Conservation (phyloP, 768 basidiomycete genomes). For the Rhizopogon roseolus region DNA sequence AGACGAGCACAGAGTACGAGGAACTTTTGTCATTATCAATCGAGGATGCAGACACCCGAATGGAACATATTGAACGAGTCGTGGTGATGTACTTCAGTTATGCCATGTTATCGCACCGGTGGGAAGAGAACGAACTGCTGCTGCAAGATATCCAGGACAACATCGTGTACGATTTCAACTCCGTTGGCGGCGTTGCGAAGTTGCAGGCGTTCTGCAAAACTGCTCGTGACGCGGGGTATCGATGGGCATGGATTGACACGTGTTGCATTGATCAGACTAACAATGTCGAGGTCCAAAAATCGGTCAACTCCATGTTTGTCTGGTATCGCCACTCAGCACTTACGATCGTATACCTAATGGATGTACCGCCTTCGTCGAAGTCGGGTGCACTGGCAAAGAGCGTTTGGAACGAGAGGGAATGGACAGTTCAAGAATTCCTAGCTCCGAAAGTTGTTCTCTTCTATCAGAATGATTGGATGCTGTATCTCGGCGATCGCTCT, state of each 20-base stretch:
- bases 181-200: neutral
- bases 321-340: neutral
- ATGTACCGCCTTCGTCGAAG: neutral
- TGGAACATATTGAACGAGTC: neutral
- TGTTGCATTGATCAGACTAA: conserved; percentile 9
- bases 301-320: neutral
- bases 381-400: neutral
- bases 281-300: conserved; percentile 6
- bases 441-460: conserved; percentile 22
- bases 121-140: neutral
- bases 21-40: neutral
- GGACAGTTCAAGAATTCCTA: conserved; percentile 23
- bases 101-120: neutral
- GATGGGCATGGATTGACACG: conserved; percentile 6
- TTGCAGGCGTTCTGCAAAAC: neutral
- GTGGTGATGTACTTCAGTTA: neutral
- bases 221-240: neutral
- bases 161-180: neutral
- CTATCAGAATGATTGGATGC: conserved; percentile 18
- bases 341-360: neutral
- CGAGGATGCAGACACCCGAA: neutral
- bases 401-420: conserved; percentile 17
- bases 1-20: neutral
- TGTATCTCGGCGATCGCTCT: neutral
- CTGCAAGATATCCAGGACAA: neutral